Base-by-base conservation (phyloP, 2,329 filamentous ascomycete species). In the Paecilomyces sp. region DNA sequence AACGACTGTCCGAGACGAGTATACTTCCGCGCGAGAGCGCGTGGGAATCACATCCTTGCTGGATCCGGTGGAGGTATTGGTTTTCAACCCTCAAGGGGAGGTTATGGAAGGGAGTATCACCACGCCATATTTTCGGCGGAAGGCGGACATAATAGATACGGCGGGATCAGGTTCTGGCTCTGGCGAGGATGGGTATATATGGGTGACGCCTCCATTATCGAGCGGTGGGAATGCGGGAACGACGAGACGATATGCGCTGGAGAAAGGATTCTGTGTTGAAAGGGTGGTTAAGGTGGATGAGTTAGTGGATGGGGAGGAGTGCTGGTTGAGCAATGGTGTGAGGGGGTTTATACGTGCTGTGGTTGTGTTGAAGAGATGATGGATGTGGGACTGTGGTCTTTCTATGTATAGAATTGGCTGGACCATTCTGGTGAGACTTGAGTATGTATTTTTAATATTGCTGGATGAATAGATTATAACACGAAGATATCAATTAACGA, bases 271-370 rank as follows among this genome's bases (percentile, higher is more conserved):
- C 53, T 92, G 84, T 57, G 79, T 81, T 31, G 89, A 95, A 69
- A 83, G 86, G 63, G 73, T 77, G 2, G 79, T 96, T 15, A 73
- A 72, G n/a, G 79, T 78, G 1, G 76, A 81, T 12, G 86, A 86
- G 6, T 72, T 96, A 12, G 70, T 80, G 3, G 80, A 90, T 63
- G 90, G 88, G 0, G 92, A 97, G 72, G 81, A 87, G 57, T 89
- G 92, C 62, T 96, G 91, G 89, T 77, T 97, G 57, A 96, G 92
- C 73, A 97, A 93, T 73, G 92, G 90, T 0, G 88, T 93, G 1
- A 83, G 89, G 64, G 93, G 93, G 0, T 96, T 96, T 65, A 79
- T 87, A 51, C 68, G 61, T n/a, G 75, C 73, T 30, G 61, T 66
- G 28, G 59, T 75, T 25, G 60, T 70, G 28, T 61, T 67, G 33